Base-by-base conservation (phyloP, 192 early-diverging fungal species). In the Coemansia sp. region DNA sequence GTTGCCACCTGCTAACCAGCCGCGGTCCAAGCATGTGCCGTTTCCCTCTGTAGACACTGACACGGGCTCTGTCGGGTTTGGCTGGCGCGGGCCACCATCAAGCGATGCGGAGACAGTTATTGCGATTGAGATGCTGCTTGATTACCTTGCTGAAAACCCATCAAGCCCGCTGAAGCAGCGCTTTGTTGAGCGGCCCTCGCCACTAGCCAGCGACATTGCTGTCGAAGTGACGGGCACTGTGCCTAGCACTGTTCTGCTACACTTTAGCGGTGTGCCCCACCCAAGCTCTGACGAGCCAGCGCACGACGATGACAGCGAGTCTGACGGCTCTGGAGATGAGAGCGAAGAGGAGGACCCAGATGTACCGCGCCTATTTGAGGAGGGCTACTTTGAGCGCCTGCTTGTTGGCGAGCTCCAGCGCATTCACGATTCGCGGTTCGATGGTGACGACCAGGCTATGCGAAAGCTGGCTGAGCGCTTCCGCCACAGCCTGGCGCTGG, bases 41-140 rank as follows among this genome's bases (percentile, higher is more conserved):
- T 92, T 91, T 33, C 88, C 89, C 16, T 87, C 87, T 0, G 71
- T 84, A 0, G 89, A 90, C 40, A 82, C 84, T 8, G 86, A 88
- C 23, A 63, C 86, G 16, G 90, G 91, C 6, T 87, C 89, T 8
- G 74, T 90, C 16, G 74, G 68, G 10, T 86, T 84, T 61, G 87
- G 84, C 28, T 95, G 93, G 93, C 84, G 83, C 1, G 93, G 93
- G 0, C 93, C 93, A 9, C 68, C 51, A 6, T 78, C 85, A 0
- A 81, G 83, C 18, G 90, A 94, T 53, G 65, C 88, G 7, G 77
- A 84, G 35, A 84, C 84, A 2, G 75, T 82, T 43, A 60, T 87
- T 9, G 88, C 88, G 0, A 62, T 94, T 4, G 87, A 92, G 53
- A 86, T 95, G 33, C 69, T 95, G 40, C 70, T 90, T 45, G 84